These are phyloP conservation scores for Mycena epipterygia DNA, from an alignment of 768 basidiomycete species.

Conservation along the genomic window DNA sequence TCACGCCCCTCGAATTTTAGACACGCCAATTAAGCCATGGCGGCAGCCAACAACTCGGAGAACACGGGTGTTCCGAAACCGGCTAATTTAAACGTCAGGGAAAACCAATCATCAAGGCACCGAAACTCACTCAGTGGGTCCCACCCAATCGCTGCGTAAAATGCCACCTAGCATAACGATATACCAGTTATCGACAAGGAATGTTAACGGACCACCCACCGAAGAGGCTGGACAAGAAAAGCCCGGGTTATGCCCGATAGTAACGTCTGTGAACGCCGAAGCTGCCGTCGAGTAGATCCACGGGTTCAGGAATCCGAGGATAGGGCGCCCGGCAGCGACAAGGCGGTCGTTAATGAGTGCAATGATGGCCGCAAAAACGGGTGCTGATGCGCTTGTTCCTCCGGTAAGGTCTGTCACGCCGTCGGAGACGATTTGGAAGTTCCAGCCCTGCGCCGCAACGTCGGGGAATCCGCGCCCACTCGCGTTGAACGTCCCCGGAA, in stretches of 20 bases:
- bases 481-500: slow-evolving; percentile 12
- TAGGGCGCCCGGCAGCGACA: neutral
- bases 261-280: neutral
- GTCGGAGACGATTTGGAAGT: neutral
- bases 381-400: neutral
- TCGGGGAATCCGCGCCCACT: slow-evolving; percentile 39
- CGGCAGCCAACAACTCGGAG: neutral
- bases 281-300: neutral
- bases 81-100: neutral
- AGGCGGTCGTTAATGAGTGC: neutral
- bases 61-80: neutral
- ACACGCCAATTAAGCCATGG: neutral
- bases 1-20: too few relatives aligned
- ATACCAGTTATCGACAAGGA: neutral
- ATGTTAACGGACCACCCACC: neutral
- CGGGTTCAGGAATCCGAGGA: neutral
- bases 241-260: neutral
- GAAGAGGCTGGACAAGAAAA: neutral
- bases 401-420: neutral
- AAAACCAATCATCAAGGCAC: too few relatives aligned
- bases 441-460: slow-evolving; percentile 19
- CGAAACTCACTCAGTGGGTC: neutral
- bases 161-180: neutral
- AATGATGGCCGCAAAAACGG: neutral
- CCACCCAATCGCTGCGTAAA: neutral